Base-by-base conservation (phyloP, 106 monocot genomes). In the Dioscorea alata region DNA sequence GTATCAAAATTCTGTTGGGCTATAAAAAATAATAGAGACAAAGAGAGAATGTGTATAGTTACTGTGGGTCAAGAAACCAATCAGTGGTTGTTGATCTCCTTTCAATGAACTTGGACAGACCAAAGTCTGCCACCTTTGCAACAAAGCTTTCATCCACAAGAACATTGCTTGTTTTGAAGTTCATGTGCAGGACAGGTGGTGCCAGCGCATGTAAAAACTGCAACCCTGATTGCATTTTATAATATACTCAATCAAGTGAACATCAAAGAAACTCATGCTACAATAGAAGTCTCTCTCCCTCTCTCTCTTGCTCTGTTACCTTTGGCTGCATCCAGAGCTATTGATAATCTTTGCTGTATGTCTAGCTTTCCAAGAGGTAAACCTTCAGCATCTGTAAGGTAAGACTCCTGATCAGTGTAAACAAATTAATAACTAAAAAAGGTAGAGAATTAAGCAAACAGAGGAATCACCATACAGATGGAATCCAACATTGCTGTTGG, bases 261-360 rank as follows among this genome's bases (percentile, higher is more conserved):
- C 33, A 69, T 6, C 19, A 50, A 2, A 60, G 49, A 35, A 19
- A 22, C 4, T 5, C 54, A 28, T 28, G 28, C 28, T 3, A 1
- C 28, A 1, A 28, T 28, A 28, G 1, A 16, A 54, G 54, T 54
- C 13, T 54, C 8, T 19, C n/a, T n/a, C n/a, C n/a, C n/a, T n/a
- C n/a, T n/a, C n/a, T n/a, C n/a, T n/a, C n/a, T n/a, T n/a, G n/a
- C n/a, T n/a, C n/a, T n/a, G n/a, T n/a, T 68, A 96, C 95, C 95
- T 96, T 89, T 96, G 65, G 95, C 91, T 61, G 86, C 79, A n/a
- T 91, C 91, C 72, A 62, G 63, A 66, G 95, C 91, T 78, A 96
- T 91, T 49, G 76, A 88, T 80, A 91, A 91, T 81, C 91, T 83
- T 64, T 91, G 85, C 72, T 91, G 91, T 78, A 96, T 91, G 78